Base-by-base conservation (phyloP, 805 yeast species). In the Candida tammaniensis region DNA sequence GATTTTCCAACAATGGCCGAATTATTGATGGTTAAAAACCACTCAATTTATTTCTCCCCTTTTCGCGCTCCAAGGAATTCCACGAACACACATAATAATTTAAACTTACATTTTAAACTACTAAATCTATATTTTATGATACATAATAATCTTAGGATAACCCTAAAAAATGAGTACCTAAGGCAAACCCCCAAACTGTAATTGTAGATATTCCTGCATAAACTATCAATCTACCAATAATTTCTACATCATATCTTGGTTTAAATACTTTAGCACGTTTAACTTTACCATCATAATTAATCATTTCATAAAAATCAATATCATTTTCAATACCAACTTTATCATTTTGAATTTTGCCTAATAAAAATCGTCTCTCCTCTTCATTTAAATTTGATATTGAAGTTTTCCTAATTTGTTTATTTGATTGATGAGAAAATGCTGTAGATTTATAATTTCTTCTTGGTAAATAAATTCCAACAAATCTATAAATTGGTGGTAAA, bases 131-230 rank as follows among this genome's bases (percentile, higher is more conserved):
- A 24, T 17, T 4, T 10, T 5, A n/a, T 5, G 5, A 24, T 24
- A 6, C 13, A 13, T 22, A 22, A 22, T 22, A 24, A 10, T 4
- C 20, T 22, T 32, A 32, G 11, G 30, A 17, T 13, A 40, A 25
- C 8, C 39, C 36, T 9, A 51, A 24, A 4, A 38, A 33, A 31
- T 47, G 44, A n/a, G 55, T 46, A 10, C 47, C 50, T 16, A 54
- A 28, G 7, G 54, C 55, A 38, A 61, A 58, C 10, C 68, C 70
- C 69, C 70, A 64, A 15, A 74, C 57, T 0, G 84, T 82, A 20
- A 73, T 57, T 17, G 68, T 48, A 0, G 93, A 73, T 18, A 91
- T 77, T 0, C 98, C 98, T 1, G 85, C 81, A 59, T 91, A 91
- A 1, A 88, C 84, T 12, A 83, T 59, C 42, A 85, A 63, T 48